Base-by-base conservation (phyloP, 1,284 basidiomycete species). In the Ustilago esculenta region DNA sequence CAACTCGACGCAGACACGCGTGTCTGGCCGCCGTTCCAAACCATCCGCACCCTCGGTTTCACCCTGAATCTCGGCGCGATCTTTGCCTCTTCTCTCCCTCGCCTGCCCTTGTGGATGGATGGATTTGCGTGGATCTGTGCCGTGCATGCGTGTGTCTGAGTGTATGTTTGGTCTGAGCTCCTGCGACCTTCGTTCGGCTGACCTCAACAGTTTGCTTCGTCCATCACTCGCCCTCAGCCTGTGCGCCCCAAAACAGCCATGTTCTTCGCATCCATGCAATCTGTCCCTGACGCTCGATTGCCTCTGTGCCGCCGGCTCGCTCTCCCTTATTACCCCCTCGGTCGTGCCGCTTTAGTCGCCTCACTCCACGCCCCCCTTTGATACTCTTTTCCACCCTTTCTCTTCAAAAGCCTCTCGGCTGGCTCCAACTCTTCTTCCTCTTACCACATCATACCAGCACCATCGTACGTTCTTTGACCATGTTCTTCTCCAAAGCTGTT, bases 401-500 rank as follows among this genome's bases (percentile, higher is more conserved):
- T 20, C 27, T 32, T 45, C 41, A 49, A 50, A 57, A 50, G 35
- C 42, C 39, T 30, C 7, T 32, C 24, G 23, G 29, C 20, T 20
- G 35, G n/a, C 25, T 29, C 25, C 11, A 23, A 12, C 35, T 25
- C 11, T 17, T 27, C n/a, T 47, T 21, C 37, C 23, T 41, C 39
- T 40, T 34, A 33, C 37, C 29, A 40, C 44, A 44, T n/a, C 36
- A 44, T n/a, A n/a, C n/a, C 44, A 33, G 17, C 44, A 27, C 20
- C 52, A 17, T 15, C 20, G 25, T 24, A 4, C 41, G 5, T 6
- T 33, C 10, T 9, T 46, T 14, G 37, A n/a, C 55, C 11, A 72
- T 72, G 70, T 50, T 69, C 36, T 68, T 61, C 55, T 42, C 64
- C 60, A 72, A 67, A 60, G 23, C 66, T 14, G 46, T 69, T 11